These are phyloP conservation scores for Candolleomyces aberdarensis DNA, from an alignment of 768 basidiomycete species.

Conservation along the genomic window DNA sequence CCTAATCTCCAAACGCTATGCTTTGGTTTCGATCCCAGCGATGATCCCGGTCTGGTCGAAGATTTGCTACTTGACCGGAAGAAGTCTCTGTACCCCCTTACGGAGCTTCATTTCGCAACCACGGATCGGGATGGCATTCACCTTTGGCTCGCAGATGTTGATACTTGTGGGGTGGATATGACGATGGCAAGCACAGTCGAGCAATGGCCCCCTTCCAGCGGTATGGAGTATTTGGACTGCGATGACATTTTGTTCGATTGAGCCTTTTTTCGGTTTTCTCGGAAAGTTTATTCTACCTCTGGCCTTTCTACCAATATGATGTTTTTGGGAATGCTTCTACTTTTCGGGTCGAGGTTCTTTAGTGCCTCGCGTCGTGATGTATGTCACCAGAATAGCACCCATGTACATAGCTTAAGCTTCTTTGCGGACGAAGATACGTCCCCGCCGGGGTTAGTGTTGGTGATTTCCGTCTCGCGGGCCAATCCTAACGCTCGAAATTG, in stretches of 20 bases:
- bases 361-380: no score
- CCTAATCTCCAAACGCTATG: slow-evolving; percentile 29
- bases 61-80: slow-evolving; percentile 23
- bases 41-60: slow-evolving; percentile 22
- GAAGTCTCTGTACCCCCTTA: slow-evolving; percentile 24
- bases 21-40: slow-evolving; percentile 26
- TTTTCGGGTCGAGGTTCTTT: no score
- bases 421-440: no score
- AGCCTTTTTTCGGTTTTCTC: no score
- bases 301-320: no score
- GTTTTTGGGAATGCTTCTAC: no score
- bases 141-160: neutral
- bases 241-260: slow-evolving; percentile 22
- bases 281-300: no score
- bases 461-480: no score
- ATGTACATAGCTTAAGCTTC: no score
- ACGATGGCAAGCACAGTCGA: neutral
- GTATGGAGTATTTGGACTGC: slow-evolving; percentile 19
- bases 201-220: neutral
- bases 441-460: no score
- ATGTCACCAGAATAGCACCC: no score
- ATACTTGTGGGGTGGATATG: neutral
- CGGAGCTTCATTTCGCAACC: slow-evolving; percentile 26
- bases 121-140: slow-evolving; percentile 14
- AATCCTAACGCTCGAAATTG: no score